Evolutionary conservation across 257 asterid genomes (phyloP).

Genomic region (Petrea volubilis): DNA sequence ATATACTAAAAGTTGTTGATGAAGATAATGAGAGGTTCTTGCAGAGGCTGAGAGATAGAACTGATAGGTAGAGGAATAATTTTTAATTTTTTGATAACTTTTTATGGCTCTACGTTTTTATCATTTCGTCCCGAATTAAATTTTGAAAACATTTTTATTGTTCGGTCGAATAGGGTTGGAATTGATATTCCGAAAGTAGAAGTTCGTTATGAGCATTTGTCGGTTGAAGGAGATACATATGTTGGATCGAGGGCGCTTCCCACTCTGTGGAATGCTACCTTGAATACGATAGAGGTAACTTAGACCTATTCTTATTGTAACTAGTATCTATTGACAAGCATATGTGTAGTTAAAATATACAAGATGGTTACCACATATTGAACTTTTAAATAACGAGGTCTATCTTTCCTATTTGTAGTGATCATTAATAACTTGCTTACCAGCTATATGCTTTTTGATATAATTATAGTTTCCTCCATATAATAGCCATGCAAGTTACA

Average conservation of each 20-base stretch:
- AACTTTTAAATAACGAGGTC: too few relatives aligned
- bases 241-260: slow-evolving; percentile 93
- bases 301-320: not conserved
- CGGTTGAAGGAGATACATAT: slow-evolving; percentile 74
- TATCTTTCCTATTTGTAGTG: not conserved
- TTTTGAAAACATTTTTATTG: not conserved
- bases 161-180: slow-evolving; percentile 57
- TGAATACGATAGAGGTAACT: slow-evolving; percentile 73
- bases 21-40: slow-evolving; percentile 92
- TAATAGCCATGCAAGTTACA: not conserved
- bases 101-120: not conserved
- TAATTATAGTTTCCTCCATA: slow-evolving; percentile 6
- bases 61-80: slow-evolving; percentile 60
- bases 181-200: slow-evolving; percentile 82
- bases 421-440: not conserved
- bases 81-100: not conserved
- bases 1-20: slow-evolving; percentile 72
- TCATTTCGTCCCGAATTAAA: not conserved
- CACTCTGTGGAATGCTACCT: slow-evolving; percentile 69
- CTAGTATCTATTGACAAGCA: not conserved
- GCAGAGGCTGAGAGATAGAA: slow-evolving; percentile 73
- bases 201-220: slow-evolving; percentile 75
- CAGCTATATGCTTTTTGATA: not conserved
- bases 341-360: not conserved
- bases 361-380: not conserved